Evolutionary conservation across 2,329 filamentous ascomycete genomes (phyloP), one percentile per base, ranked within the genome.

Genomic region (Beauveria medogensis): DNA sequence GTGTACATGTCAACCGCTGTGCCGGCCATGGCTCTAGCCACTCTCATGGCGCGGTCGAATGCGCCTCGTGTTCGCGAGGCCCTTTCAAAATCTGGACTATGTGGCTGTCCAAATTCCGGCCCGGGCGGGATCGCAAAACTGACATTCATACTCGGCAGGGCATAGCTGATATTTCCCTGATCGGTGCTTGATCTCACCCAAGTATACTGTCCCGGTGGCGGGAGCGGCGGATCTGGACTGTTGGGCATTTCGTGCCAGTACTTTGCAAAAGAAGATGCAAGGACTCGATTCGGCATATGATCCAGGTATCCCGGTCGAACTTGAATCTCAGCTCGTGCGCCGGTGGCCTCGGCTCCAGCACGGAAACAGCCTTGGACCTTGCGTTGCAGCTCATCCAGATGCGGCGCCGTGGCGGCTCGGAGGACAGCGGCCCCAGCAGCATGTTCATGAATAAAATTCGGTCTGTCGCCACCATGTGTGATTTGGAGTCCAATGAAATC

Each of bases 91-190:
- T 65, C 65, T 0, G 64, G 66, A 14, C 58, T 67, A 44, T 69
- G 68, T 20, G 65, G 65, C 9, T 61, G 65, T 4, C 65, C 65
- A 7, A 43, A 48, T 2, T 60, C 55, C 9, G 47, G 44, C 7
- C 65, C 77, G 3, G 80, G 75, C 18, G 71, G 72, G 63, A 84
- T 82, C 20, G 75, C 74, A 66, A 85, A 85, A 7, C 78, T 78
- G 1, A 77, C 73, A 61, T 76, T 80, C 48, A 86, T 69, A 56
- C 78, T 81, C 48, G 83, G 83, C 73, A 84, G 75, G 1, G 74
- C 78, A 65, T 85, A 80, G 65, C 79, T 83, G 60, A 86, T 69
- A 64, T 86, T 78, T 0, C 83, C 83, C 69, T 84, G 82, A 67
- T 86, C 83, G 0, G 81, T 84, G 64, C 80, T 82, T 3, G 82